Conservation (phyloP, 2,329 filamentous ascomycete species). For the Triangularia verruculosa region DNA sequence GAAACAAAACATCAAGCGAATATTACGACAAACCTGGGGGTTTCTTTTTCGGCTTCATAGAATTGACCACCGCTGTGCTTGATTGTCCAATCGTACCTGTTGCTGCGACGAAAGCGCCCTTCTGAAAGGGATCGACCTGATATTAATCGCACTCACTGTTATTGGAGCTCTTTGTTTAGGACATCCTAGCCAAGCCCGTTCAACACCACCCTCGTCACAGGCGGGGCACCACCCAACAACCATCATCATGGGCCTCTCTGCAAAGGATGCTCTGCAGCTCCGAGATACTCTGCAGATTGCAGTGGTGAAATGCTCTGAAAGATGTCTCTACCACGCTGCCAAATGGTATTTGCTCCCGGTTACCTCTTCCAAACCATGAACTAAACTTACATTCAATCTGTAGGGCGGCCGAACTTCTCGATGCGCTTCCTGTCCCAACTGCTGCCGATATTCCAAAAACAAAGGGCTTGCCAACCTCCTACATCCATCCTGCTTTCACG, state of each 20-base stretch:
- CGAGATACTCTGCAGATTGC: constrained; percentile 77
- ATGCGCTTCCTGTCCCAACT: constrained; percentile 65
- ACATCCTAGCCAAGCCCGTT: constrained; percentile 10
- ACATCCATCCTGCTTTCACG: constrained; percentile 47
- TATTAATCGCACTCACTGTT: background rate
- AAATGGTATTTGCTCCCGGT: constrained; percentile 71
- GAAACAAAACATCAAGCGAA: no score
- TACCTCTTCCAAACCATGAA: background rate
- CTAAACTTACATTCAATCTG: background rate
- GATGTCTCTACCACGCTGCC: constrained; percentile 91
- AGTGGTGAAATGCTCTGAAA: constrained; percentile 85
- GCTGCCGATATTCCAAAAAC: constrained; percentile 50
- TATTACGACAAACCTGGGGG: background rate
- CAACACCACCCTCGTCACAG: background rate
- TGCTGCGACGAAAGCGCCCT: no score
- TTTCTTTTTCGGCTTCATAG: background rate
- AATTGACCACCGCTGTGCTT: background rate
- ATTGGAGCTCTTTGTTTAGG: constrained; percentile 1
- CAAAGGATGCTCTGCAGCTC: constrained; percentile 60
- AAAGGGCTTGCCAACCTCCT: constrained; percentile 32
- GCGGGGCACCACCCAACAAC: background rate
- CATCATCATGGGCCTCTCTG: constrained; percentile 52
- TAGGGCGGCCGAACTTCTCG: constrained; percentile 92
- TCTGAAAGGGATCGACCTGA: no score
- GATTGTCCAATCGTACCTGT: background rate